Percentiles rank a stretch among this genome's conserved stretches.
phyloP scores from a whole-genome alignment of 208 protist genomes.

The Acanthamoeba healyi region DNA sequence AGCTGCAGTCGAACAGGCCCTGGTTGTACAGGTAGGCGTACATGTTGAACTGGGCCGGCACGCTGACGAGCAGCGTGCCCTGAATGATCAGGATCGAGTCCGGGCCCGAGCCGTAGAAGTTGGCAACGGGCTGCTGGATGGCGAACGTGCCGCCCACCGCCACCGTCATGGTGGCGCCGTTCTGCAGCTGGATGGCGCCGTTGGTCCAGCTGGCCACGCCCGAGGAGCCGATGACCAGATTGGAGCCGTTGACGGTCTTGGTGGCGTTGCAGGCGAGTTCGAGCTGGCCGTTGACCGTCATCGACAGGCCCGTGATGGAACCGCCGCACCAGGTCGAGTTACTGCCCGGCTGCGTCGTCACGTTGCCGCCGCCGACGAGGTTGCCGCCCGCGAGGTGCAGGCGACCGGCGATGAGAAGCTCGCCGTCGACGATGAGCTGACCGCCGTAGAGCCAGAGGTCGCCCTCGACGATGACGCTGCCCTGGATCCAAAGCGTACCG shows the following conservation, averaged over 20 bases:
- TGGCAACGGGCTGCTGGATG: slow-evolving; percentile 39
- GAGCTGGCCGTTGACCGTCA: slow-evolving; percentile 36
- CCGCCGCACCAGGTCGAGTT: slow-evolving; percentile 57
- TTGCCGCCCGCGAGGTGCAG: slow-evolving; percentile 55
- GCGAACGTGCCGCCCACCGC: background rate
- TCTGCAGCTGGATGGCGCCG: slow-evolving; percentile 32
- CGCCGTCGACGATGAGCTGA: slow-evolving; percentile 59
- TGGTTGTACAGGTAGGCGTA: slow-evolving; percentile 56
- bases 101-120: slow-evolving; percentile 60
- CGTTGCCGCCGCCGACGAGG: slow-evolving; percentile 65
- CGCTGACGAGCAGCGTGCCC: slow-evolving; percentile 55
- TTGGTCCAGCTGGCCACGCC: slow-evolving; percentile 65
- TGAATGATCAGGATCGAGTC: slow-evolving; percentile 59
- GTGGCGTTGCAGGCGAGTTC: slow-evolving; percentile 14
- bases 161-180: slow-evolving; percentile 71
- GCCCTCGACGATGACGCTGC: slow-evolving; percentile 66
- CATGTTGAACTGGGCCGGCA: slow-evolving; percentile 60
- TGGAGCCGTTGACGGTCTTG: slow-evolving; percentile 61
- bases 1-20: slow-evolving; percentile 56
- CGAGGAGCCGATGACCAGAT: background rate
- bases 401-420: slow-evolving; percentile 56
- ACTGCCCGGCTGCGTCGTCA: slow-evolving; percentile 28
- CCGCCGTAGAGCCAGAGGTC: slow-evolving; percentile 69
- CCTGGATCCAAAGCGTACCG: slow-evolving; percentile 62
- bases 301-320: slow-evolving; percentile 53